Base-by-base conservation (phyloP, 495 filamentous ascomycete genomes). In the Neurospora sp. region DNA sequence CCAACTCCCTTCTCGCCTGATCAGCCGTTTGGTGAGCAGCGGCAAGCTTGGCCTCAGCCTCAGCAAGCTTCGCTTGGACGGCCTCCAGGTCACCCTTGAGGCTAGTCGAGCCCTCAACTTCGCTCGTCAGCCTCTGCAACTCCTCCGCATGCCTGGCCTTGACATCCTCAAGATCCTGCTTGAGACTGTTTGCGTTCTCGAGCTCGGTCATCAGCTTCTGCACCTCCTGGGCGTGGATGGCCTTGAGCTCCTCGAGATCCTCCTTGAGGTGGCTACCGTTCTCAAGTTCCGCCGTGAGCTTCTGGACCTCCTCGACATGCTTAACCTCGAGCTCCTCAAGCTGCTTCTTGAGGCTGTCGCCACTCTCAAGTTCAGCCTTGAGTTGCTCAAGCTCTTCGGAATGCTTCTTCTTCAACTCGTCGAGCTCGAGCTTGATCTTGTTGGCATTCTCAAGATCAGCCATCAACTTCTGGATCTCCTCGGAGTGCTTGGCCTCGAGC, bases 1-100 rank as follows among this genome's bases (percentile, higher is more conserved):
- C 84, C 14, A 80, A 79, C 38, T 81, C 81, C 72, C 84, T 83
- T 78, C 82, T 85, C 23, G 82, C 69, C 2, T 82, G 74, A 31
- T 80, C 82, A n/a, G 87, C 69, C 5, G 54, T 35, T 18, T 66
- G 54, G 27, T 66, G 27, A 14, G 81, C 79, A 23, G 80, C 75
- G 12, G 79, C 78, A 70, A 85, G 82, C 6, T 74, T 76, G 38
- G 80, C 79, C 54, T 83, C 79, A 0, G 80, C 80, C 69, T 85
- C 82, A 72, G 80, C 80, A 20, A 85, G 78, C 48, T 82, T 81
- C 7, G 81, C 78, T 37, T 86, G 83, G 37, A 79, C 75, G 5
- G 73, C 78, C 35, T 80, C 80, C 39, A 85, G 46, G 41, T 82
- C 81, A 27, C 81, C 73, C 74, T 83, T 75, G 70, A 78, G 75